Percentiles rank a stretch among this genome's conserved stretches.
Evolutionary conservation across 1,139 yeast species (phyloP).

Genomic region (Hanseniaspora gamundiae): DNA sequence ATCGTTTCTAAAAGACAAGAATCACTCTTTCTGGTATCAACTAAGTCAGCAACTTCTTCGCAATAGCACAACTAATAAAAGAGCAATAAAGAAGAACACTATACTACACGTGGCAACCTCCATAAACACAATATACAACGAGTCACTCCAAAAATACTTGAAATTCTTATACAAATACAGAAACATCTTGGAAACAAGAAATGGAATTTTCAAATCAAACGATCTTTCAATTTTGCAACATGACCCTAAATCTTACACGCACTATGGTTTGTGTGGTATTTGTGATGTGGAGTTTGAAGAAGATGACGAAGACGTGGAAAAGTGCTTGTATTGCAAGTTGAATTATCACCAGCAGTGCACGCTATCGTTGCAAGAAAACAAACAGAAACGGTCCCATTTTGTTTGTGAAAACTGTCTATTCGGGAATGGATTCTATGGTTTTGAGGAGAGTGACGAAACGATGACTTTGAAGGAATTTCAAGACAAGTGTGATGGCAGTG

Average conservation of each 20-base stretch:
- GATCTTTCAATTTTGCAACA: constrained; percentile 6
- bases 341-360: constrained; percentile 5
- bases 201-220: constrained; percentile 3
- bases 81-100: constrained; percentile 1
- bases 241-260: not conserved
- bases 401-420: constrained; percentile 70
- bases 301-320: constrained; percentile 27
- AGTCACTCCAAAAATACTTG: constrained; percentile 2
- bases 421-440: constrained; percentile 85
- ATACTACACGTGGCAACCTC: not conserved
- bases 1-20: constrained; percentile 1
- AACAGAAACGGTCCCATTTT: constrained; percentile 34
- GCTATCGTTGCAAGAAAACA: constrained; percentile 1
- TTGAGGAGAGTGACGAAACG: constrained; percentile 56
- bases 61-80: not conserved
- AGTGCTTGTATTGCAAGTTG: constrained; percentile 5
- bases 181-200: not conserved
- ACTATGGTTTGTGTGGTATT: not conserved
- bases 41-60: not conserved
- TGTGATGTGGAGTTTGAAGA: constrained; percentile 20
- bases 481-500: constrained; percentile 32
- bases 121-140: not conserved
- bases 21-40: not conserved
- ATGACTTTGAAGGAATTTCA: constrained; percentile 53
- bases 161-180: constrained; percentile 3